phyloP scores from a whole-genome alignment of 768 basidiomycete genomes.

The Fomitopsis serialis region DNA sequence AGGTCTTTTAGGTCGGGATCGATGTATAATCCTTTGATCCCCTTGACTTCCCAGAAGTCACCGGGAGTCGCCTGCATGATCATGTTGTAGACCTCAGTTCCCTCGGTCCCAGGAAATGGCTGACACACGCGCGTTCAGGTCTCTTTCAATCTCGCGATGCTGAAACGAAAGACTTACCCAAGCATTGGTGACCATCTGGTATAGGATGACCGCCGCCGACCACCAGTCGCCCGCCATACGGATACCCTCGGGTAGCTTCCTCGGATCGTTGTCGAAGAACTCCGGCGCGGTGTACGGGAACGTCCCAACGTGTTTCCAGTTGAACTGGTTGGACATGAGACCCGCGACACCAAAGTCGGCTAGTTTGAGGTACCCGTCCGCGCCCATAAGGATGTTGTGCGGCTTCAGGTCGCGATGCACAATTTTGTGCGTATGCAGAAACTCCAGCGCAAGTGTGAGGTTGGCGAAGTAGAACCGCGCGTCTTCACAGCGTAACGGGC shows the following conservation, averaged over 20 bases:
- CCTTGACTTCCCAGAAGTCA: not conserved
- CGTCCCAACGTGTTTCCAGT: not conserved
- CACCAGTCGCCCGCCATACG: conserved; percentile 45
- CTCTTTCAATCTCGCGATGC: no score
- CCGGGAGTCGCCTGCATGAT: not conserved
- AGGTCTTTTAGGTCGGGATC: conserved; percentile 32
- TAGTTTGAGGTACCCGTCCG: conserved; percentile 49
- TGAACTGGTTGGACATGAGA: conserved; percentile 2
- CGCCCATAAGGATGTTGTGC: conserved; percentile 49
- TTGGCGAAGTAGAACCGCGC: conserved; percentile 52
- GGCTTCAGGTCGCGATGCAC: conserved; percentile 56
- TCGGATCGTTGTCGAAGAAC: not conserved
- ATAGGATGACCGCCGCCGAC: conserved; percentile 44
- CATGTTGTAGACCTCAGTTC: not conserved
- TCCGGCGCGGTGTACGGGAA: not conserved
- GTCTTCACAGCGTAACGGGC: conserved; percentile 25
- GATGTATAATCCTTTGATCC: not conserved
- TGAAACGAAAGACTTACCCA: no score
- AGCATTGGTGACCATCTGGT: conserved; percentile 52
- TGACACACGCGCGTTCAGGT: not conserved
- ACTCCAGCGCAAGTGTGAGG: conserved; percentile 43
- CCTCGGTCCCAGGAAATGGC: not conserved
- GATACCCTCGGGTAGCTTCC: not conserved
- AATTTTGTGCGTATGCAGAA: conserved; percentile 38
- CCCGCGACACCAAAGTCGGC: conserved; percentile 44